Base-by-base conservation (phyloP, 768 basidiomycete species). In the Russula emetica region DNA sequence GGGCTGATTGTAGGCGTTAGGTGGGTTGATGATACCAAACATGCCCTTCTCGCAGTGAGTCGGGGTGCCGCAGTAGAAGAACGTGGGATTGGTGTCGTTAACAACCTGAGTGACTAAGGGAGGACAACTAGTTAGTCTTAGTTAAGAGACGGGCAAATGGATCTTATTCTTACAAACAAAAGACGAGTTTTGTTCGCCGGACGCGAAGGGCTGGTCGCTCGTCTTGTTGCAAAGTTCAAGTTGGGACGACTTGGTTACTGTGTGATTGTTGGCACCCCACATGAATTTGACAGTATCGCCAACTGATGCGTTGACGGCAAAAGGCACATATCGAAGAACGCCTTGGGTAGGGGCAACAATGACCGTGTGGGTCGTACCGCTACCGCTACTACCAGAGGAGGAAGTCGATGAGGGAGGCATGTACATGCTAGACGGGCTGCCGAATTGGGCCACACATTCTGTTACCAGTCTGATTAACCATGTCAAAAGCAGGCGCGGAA, bases 201-300 rank as follows among this genome's bases (percentile, higher is more conserved):
- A 85, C 10, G 82, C 76, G 78, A 92, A 92, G 45, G 79, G 79
- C 22, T 70, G 70, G 55, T 83, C 82, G 24, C 71, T 63, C 24
- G 86, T 82, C 76, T 85, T 84, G 83, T 92, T 92, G 83, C 91
- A 93, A 64, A 85, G 80, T 5, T 75, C 71, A 63, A 90, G 79
- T 52, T 77, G 71, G 0, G 88, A 89, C 20, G 83, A 83, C 78
- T 91, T 88, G 69, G 91, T 92, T 70, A 92, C 91, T 36, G 89
- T 92, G 79, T 91, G 90, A 71, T 82, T 83, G 78, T 87, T 83
- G 58, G 87, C 89, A 60, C 82, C 81, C 90, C 90, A 93, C 75
- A 85, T 78, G 78, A 85, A 92, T 72, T 79, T 77, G 76, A 92
- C 73, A 69, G 86, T 89, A 74, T 91, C 89, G 60, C 90, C 90